Conservation (phyloP, 2,329 filamentous ascomycete genomes). For the Trichophyton simii region DNA sequence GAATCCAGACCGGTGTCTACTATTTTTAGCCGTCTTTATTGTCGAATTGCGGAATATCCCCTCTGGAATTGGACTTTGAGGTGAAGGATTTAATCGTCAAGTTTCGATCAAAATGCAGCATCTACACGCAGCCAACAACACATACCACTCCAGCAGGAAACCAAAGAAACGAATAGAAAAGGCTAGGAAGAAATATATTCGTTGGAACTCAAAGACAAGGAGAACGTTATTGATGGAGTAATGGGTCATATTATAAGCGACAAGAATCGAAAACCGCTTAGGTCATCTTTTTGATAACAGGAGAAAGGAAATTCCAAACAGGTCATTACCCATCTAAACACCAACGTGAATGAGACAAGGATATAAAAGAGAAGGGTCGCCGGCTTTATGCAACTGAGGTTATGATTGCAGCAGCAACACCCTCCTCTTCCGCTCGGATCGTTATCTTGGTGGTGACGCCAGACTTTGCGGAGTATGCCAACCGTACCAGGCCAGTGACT, state of each 20-base stretch:
- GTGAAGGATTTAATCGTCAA: neutral
- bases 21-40: conserved; percentile 3
- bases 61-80: neutral
- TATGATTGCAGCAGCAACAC: conserved; percentile 71
- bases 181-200: neutral
- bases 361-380: neutral
- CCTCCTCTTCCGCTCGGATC: conserved; percentile 83
- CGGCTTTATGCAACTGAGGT: conserved; percentile 54
- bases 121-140: neutral
- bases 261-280: conserved; percentile 1
- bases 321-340: conserved; percentile 2
- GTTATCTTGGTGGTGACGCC: conserved; percentile 95
- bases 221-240: neutral
- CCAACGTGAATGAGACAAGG: neutral
- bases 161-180: neutral
- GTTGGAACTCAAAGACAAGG: neutral
- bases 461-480: conserved; percentile 86
- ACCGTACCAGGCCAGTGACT: conserved; percentile 75
- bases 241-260: neutral
- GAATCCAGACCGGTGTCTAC: conserved; percentile 10
- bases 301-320: conserved; percentile 2
- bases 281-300: conserved; percentile 1
- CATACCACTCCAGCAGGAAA: neutral
- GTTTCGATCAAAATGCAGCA: neutral
- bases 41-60: neutral